These are phyloP conservation scores for Gossypium trilobum DNA, from an alignment of 441 rosid genomes.

Conservation along the genomic window DNA sequence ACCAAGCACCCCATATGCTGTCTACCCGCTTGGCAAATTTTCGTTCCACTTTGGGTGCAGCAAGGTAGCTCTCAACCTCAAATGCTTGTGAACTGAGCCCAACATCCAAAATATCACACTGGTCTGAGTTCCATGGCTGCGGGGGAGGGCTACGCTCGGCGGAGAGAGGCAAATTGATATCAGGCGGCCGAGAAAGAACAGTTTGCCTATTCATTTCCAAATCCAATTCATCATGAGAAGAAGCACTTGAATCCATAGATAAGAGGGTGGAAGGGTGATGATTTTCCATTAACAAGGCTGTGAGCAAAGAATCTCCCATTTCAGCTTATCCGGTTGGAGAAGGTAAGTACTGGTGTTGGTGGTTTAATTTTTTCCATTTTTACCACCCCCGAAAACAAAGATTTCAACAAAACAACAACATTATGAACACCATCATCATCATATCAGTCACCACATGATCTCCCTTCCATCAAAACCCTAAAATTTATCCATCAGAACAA, in stretches of 20 bases:
- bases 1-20: slow-evolving; percentile 73
- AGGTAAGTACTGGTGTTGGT: slow-evolving; percentile 19
- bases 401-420: slow-evolving; percentile 33
- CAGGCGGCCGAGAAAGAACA: slow-evolving; percentile 53
- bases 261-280: slow-evolving; percentile 55
- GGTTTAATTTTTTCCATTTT: slow-evolving; percentile 24
- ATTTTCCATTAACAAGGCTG: slow-evolving; percentile 55
- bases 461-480: slow-evolving; percentile 45
- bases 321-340: slow-evolving; percentile 19
- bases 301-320: slow-evolving; percentile 49
- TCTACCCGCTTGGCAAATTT: slow-evolving; percentile 54
- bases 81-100: slow-evolving; percentile 44
- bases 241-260: slow-evolving; percentile 61
- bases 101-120: slow-evolving; percentile 52
- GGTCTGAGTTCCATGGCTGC: slow-evolving; percentile 35
- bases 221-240: slow-evolving; percentile 58
- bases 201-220: slow-evolving; percentile 45
- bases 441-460: slow-evolving; percentile 36
- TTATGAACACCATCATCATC: slow-evolving; percentile 32
- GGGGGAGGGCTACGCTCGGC: slow-evolving; percentile 47
- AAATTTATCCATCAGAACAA: slow-evolving; percentile 21
- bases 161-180: slow-evolving; percentile 58
- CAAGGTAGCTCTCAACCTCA: slow-evolving; percentile 41
- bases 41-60: slow-evolving; percentile 41
- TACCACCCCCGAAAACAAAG: slow-evolving; percentile 14